Base-by-base conservation (phyloP, 108 stramenopile genomes). In the Nitzschia sp. region DNA sequence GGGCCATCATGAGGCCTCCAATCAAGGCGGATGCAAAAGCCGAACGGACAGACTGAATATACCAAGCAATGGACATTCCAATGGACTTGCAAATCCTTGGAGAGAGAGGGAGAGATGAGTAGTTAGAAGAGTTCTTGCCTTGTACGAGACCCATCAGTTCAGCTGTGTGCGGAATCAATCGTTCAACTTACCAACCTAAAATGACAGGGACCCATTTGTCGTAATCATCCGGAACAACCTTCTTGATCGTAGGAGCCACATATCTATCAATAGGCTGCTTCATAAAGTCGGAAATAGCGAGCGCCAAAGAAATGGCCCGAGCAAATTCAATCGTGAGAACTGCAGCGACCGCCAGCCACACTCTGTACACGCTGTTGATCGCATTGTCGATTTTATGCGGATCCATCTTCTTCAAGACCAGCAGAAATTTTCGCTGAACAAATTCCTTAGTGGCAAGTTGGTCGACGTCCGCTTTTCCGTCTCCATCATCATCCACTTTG, bases 11-110 rank as follows among this genome's bases (percentile, higher is more conserved):
- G 16, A 96, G 75, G 5, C 95, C 98, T 13, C 98, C 98, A 17
- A 78, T 77, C 13, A 97, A 60, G 0, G 96, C 89, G 1, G 93
- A 93, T 29, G 94, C 86, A 60, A 96, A 82, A 0, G 96, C 95
- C 47, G 86, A 88, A 32, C 93, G 87, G 33, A 97, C 55, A 3
- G 96, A 85, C 68, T 96, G 88, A 56, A 98, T 73, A 61, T 74
- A 85, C 90, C 93, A 98, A 13, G 97, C 97, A 55, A 98, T 78
- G 6, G 89, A 87, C 63, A 97, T 84, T 50, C 91, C 94, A 69
- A 93, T 86, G 1, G 70, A 28, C 54, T 92, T 88, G 69, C 73
- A 79, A n/a, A 81, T 62, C 92, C 86, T 79, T 27, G 6, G 54
- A 58, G 3, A 9, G 13, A 9, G 54, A 58, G 3, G 6, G 13